Percentiles rank a stretch among this genome's conserved stretches.
Evolutionary conservation across 192 early-diverging fungal species (phyloP).

Genomic region (Diversispora eburnea): DNA sequence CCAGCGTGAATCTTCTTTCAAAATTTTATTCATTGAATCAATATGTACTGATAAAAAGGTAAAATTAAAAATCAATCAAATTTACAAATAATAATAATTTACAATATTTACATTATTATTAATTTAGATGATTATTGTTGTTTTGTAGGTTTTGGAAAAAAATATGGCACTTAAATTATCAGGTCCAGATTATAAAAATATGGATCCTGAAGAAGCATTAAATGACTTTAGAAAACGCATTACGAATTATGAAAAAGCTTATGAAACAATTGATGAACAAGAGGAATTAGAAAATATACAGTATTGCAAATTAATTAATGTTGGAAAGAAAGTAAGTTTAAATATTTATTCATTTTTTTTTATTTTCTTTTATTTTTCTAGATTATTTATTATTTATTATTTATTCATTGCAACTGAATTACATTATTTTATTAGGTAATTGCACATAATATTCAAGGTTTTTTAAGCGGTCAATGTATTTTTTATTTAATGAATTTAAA

Average conservation of each 20-base stretch:
- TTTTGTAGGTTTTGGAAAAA: constrained; percentile 58
- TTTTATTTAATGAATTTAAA: constrained; percentile 99
- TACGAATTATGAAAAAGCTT: constrained; percentile 90
- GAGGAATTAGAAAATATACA: constrained; percentile 80
- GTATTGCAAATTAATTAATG: constrained; percentile 96
- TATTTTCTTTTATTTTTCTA: not conserved
- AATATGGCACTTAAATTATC: constrained; percentile 88
- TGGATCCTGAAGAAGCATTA: constrained; percentile 76
- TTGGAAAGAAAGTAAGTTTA: constrained; percentile 75
- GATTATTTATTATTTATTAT: not conserved
- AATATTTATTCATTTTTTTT: not conserved
- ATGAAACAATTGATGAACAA: constrained; percentile 75
- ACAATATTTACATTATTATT: not conserved
- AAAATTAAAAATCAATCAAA: constrained; percentile 24
- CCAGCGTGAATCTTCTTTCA: constrained; percentile 57
- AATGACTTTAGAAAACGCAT: constrained; percentile 83
- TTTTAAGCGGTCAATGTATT: constrained; percentile 87
- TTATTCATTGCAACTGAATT: not conserved
- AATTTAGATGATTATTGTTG: not conserved
- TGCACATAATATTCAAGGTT: constrained; percentile 92
- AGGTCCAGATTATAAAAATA: constrained; percentile 91
- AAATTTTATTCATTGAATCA: constrained; percentile 74
- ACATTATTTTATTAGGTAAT: constrained; percentile 52
- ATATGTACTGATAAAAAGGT: constrained; percentile 78
- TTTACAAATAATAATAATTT: not conserved